A percentile compares a stretch with the other conserved stretches of the same genome.
These are phyloP conservation scores for Vigna reflexopilosa DNA, from an alignment of 306 rosid species.

Conservation along the genomic window DNA sequence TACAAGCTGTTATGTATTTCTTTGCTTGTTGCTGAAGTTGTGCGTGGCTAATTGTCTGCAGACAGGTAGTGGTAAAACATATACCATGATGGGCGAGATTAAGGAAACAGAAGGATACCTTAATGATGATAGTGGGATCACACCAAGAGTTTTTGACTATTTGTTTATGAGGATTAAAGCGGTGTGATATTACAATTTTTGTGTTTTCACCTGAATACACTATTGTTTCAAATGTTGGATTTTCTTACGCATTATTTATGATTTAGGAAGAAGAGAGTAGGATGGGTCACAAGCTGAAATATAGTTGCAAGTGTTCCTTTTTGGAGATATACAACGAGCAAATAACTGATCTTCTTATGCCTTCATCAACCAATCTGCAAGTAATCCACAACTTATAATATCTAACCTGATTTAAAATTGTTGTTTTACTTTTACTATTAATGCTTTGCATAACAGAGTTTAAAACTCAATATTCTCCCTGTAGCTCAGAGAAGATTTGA, in stretches of 20 bases:
- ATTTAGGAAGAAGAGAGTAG: conserved; percentile 83
- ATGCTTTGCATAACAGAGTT: conserved; percentile 1
- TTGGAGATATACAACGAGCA: conserved; percentile 97
- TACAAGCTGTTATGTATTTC: conserved; percentile 28
- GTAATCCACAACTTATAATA: conserved; percentile 54
- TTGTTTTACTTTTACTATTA: conserved; percentile 23
- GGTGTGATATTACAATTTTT: conserved; percentile 52
- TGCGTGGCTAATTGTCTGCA: conserved; percentile 50
- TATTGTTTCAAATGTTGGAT: conserved; percentile 38
- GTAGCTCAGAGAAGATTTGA: conserved; percentile 97
- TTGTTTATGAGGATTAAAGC: conserved; percentile 70
- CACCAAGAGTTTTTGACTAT: conserved; percentile 90
- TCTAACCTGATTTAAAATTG: conserved; percentile 39
- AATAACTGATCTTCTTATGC: conserved; percentile 93
- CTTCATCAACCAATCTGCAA: conserved; percentile 90
- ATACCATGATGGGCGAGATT: conserved; percentile 98
- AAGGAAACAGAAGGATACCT: conserved; percentile 69
- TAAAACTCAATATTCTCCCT: conserved; percentile 39
- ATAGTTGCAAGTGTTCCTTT: conserved; percentile 94
- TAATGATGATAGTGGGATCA: conserved; percentile 78
- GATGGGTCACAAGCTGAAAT: conserved; percentile 70
- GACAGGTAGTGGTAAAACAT: conserved; percentile 99
- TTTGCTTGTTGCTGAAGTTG: conserved; percentile 38
- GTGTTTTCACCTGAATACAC: conserved; percentile 32
- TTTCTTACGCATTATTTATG: conserved; percentile 25